Base-by-base conservation (phyloP, 2,329 filamentous ascomycete species). In the Geosmithia flava region DNA sequence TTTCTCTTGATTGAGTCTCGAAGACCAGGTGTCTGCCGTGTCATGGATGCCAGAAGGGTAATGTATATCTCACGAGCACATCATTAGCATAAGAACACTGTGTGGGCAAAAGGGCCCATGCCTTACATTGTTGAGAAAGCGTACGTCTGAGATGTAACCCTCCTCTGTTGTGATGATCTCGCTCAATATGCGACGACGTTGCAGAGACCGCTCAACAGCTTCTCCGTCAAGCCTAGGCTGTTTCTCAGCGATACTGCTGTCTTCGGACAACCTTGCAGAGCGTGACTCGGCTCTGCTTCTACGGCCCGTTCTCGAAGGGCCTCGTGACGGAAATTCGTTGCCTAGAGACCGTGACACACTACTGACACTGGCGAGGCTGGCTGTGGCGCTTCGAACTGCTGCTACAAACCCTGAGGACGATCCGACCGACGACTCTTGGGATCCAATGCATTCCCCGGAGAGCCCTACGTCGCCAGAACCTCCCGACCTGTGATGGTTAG, bases 81-180 rank as follows among this genome's bases (percentile, higher is more conserved):
- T 62, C 42, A 62, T 37, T 37, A 37, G 33, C 33, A 37, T 50
- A 23, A 17, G 20, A 17, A 7, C 20, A 13, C 20, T 11, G 13
- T 29, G 20, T 45, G 20, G 8, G 20, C 27, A 17, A 29, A n/a
- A 7, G n/a, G 13, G 5, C 20, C 11, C 6, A 29, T 45, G 7
- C 17, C 80, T 60, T 68, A 91, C 90, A 65, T 94, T 89, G 61
- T 85, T 84, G 50, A 97, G 70, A 54, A 93, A 88, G 56, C 87
- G 87, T 50, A 97, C 66, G 57, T 95, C 91, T 16, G 83, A 80
- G 56, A 97, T 82, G 61, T 97, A 97, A 57, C 83, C 80, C 60
- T 93, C 85, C 63, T 97, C 93, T 0, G 90, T 95, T 49, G 69
- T 76, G 51, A 96, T 80, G 46, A 97, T 70, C 65, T 97, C 93